Evolutionary conservation across 163 green algal genomes (phyloP).

Genomic region (Dunaliella salina): DNA sequence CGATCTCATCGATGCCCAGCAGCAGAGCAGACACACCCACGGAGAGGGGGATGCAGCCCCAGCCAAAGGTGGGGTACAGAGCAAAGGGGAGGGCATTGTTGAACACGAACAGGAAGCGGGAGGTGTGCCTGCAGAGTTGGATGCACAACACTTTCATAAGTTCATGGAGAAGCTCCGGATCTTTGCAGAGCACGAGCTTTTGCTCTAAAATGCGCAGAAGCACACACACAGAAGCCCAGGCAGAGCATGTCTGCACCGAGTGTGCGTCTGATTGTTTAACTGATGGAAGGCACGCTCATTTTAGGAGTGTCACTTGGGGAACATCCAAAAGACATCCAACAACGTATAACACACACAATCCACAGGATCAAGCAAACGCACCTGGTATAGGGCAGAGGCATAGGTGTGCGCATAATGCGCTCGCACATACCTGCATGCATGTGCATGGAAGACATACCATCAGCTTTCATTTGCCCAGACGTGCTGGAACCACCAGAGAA

Average conservation of each 20-base stretch:
- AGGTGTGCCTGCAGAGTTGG: constrained; percentile 46
- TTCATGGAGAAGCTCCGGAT: no score
- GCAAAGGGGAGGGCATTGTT: constrained; percentile 64
- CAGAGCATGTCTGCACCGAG: no score
- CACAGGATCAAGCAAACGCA: neutral
- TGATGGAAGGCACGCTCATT: no score
- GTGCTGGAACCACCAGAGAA: no score
- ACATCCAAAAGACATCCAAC: no score
- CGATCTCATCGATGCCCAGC: constrained; percentile 66
- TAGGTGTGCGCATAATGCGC: constrained; percentile 37
- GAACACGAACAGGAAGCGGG: constrained; percentile 65
- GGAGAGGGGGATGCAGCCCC: constrained; percentile 53
- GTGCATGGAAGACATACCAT: neutral
- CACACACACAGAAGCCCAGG: no score
- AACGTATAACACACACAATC: no score
- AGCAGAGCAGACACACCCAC: constrained; percentile 64
- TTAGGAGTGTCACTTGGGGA: no score
- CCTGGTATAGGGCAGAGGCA: constrained; percentile 44
- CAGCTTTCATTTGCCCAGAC: neutral
- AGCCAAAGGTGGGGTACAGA: constrained; percentile 55
- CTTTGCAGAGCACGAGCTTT: no score
- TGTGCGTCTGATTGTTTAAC: no score
- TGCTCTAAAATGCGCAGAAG: no score
- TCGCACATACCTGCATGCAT: constrained; percentile 21
- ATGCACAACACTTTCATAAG: neutral